phyloP scores from a whole-genome alignment of 2,329 filamentous ascomycete genomes.

The Paracoccidioides lutzii region DNA sequence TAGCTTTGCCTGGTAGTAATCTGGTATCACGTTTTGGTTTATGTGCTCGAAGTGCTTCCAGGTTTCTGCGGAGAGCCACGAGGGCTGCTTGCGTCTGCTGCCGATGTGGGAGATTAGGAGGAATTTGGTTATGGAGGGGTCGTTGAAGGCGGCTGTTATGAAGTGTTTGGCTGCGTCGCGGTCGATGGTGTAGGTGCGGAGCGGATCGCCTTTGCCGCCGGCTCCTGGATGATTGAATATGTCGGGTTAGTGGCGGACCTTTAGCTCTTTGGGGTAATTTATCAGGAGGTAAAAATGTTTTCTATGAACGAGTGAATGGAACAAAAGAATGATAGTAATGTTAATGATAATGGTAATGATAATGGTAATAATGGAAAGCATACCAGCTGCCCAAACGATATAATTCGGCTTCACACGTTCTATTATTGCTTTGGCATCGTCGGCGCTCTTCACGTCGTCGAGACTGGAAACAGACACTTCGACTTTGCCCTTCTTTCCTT shows the following conservation, averaged over 20 bases:
- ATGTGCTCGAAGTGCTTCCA: constrained; percentile 34
- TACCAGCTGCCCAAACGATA: constrained; percentile 37
- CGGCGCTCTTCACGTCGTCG: constrained; percentile 54
- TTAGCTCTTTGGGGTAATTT: background rate
- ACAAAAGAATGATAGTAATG: too few species aligned
- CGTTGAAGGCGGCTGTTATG: constrained; percentile 36
- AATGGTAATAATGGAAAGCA: constrained; percentile 9
- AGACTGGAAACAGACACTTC: constrained; percentile 58
- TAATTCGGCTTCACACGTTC: constrained; percentile 31
- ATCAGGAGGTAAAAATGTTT: background rate
- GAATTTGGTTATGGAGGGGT: constrained; percentile 39
- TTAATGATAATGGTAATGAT: too few species aligned
- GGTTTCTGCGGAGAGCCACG: constrained; percentile 40
- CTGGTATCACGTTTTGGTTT: constrained; percentile 37
- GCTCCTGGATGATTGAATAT: constrained; percentile 30
- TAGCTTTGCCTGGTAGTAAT: constrained; percentile 42
- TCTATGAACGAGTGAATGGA: background rate
- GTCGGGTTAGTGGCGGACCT: background rate
- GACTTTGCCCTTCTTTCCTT: constrained; percentile 48
- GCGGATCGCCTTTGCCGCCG: constrained; percentile 41
- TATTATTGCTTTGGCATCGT: constrained; percentile 50
- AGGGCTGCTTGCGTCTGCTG: constrained; percentile 35
- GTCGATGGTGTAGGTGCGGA: constrained; percentile 41
- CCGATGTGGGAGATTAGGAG: constrained; percentile 43
- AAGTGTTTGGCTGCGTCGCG: constrained; percentile 43